Conservation (phyloP, 208 protist species). For the Trypanosoma brucei region DNA sequence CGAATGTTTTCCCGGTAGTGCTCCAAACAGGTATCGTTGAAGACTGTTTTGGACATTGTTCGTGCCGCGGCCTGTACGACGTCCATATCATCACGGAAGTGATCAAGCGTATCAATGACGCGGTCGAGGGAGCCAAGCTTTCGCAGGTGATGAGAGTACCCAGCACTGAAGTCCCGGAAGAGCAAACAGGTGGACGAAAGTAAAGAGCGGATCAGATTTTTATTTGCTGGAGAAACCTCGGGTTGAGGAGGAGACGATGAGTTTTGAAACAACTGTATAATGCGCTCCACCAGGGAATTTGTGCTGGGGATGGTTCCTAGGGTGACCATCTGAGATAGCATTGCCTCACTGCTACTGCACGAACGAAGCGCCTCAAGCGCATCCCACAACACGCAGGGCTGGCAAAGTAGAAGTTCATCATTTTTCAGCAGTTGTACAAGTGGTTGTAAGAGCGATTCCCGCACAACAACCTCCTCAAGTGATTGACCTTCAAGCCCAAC, state of each 20-base stretch:
- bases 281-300: conserved; percentile 25
- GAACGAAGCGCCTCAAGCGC: conserved; percentile 19
- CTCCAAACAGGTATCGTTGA: conserved; percentile 39
- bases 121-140: conserved; percentile 39
- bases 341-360: conserved; percentile 20
- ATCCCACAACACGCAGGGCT: conserved; percentile 29
- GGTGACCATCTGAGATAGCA: conserved; percentile 30
- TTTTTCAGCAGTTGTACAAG: conserved; percentile 32
- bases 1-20: conserved; percentile 25
- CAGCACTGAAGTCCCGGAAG: conserved; percentile 32
- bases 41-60: conserved; percentile 65
- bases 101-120: conserved; percentile 37
- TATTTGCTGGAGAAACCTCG: not conserved
- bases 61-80: conserved; percentile 57
- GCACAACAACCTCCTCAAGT: conserved; percentile 33
- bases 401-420: conserved; percentile 14
- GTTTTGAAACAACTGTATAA: conserved; percentile 12
- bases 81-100: conserved; percentile 20
- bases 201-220: conserved; percentile 16
- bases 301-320: conserved; percentile 30
- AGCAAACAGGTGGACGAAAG: conserved; percentile 30
- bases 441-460: conserved; percentile 36
- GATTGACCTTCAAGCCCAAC: conserved; percentile 4
- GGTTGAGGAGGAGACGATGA: not conserved
- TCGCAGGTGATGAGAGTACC: conserved; percentile 24